These are phyloP conservation scores for Pythium brachiatum DNA, from an alignment of 352 stramenopile species.

Conservation along the genomic window DNA sequence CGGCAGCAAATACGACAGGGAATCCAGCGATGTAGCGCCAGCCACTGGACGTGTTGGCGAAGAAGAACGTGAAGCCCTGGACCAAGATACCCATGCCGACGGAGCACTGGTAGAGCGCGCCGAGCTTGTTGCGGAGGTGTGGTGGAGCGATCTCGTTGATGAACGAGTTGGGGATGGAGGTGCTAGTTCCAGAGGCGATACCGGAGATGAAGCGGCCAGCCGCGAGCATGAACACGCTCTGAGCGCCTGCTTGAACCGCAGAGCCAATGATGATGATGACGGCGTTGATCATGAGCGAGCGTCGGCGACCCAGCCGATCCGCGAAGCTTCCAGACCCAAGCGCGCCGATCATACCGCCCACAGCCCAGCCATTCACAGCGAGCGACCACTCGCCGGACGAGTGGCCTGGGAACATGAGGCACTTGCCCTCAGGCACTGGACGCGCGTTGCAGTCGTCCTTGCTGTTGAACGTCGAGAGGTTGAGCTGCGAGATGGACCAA, in stretches of 20 bases:
- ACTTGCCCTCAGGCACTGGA: conserved; percentile 29
- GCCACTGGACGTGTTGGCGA: conserved; percentile 39
- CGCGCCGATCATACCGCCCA: conserved; percentile 43
- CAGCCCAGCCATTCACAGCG: conserved; percentile 38
- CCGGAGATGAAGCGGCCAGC: conserved; percentile 39
- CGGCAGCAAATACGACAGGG: conserved; percentile 40
- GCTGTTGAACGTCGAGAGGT: conserved; percentile 58
- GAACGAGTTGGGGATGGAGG: conserved; percentile 27
- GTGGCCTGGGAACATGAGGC: conserved; percentile 36
- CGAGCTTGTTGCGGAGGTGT: conserved; percentile 32
- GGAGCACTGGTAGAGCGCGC: conserved; percentile 41
- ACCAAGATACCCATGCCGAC: conserved; percentile 46
- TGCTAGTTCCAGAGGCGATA: conserved; percentile 36
- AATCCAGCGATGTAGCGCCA: conserved; percentile 65
- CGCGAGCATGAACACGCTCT: conserved; percentile 32
- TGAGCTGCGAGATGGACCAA: conserved; percentile 63
- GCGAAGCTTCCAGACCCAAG: conserved; percentile 27
- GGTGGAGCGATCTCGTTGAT: conserved; percentile 54
- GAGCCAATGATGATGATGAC: conserved; percentile 36
- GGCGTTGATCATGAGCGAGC: conserved; percentile 31
- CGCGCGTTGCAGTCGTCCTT: conserved; percentile 38
- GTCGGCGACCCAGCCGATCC: conserved; percentile 33
- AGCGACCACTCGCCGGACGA: conserved; percentile 36
- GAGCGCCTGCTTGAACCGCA: conserved; percentile 25
- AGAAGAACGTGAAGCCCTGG: conserved; percentile 54